Evolutionary conservation across 78 protist species (phyloP).

Genomic region (Tieghemostelium lacteum): DNA sequence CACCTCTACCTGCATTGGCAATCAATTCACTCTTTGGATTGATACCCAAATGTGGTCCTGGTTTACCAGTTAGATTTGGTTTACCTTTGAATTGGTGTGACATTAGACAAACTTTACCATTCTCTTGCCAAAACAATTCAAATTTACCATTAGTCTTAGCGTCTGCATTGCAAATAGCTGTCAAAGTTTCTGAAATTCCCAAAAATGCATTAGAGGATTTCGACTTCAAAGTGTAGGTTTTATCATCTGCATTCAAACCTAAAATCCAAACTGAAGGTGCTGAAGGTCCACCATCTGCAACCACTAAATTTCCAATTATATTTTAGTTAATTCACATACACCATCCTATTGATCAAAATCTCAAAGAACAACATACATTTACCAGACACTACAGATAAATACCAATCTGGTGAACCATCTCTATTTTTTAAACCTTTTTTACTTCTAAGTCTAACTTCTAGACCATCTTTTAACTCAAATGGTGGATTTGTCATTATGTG

Average conservation of each 20-base stretch:
- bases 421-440: slow-evolving; percentile 43
- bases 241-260: neutral
- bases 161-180: slow-evolving; percentile 2
- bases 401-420: slow-evolving; percentile 63
- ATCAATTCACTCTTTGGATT: slow-evolving; percentile 58
- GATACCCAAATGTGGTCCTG: slow-evolving; percentile 67
- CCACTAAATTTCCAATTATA: neutral
- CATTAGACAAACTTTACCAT: slow-evolving; percentile 45
- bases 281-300: slow-evolving; percentile 25
- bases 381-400: slow-evolving; percentile 17
- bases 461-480: slow-evolving; percentile 31
- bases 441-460: slow-evolving; percentile 38
- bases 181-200: slow-evolving; percentile 28
- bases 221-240: neutral
- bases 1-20: slow-evolving; percentile 75
- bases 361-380: slow-evolving; percentile 1
- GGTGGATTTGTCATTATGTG: too few species aligned
- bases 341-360: neutral
- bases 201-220: slow-evolving; percentile 13
- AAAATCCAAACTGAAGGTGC: slow-evolving; percentile 45
- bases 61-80: slow-evolving; percentile 57
- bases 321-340: neutral
- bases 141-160: slow-evolving; percentile 26
- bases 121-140: slow-evolving; percentile 6
- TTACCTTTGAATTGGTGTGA: neutral